Evolutionary conservation across 176 grass and related monocot species (phyloP).

Genomic region (Musa schizocarpa): DNA sequence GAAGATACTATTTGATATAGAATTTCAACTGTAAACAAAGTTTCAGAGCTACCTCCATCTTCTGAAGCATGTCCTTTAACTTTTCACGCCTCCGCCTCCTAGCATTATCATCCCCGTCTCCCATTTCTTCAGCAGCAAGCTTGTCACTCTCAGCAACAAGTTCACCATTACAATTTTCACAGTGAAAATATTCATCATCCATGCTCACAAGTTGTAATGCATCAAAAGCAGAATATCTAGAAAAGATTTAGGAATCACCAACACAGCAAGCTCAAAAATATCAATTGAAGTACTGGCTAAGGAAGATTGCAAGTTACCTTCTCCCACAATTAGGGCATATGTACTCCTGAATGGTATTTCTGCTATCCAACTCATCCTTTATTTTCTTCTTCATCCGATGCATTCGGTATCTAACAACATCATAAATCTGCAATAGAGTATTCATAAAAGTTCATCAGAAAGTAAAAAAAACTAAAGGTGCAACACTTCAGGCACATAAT

Average conservation of each 20-base stretch:
- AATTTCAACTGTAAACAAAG: too few species aligned
- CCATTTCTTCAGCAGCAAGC: slow-evolving; percentile 96
- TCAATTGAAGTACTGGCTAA: neutral
- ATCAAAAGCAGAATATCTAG: slow-evolving; percentile 95
- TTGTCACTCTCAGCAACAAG: slow-evolving; percentile 97
- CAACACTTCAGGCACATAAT: neutral
- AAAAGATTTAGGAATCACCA: neutral
- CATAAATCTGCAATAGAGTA: slow-evolving; percentile 53
- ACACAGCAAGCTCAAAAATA: neutral
- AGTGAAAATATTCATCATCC: slow-evolving; percentile 77
- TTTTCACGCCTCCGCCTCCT: slow-evolving; percentile 71
- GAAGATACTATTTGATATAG: too few species aligned
- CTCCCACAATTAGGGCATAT: slow-evolving; percentile 86
- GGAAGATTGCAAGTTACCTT: slow-evolving; percentile 32
- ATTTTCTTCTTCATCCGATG: slow-evolving; percentile 96
- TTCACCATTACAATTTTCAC: slow-evolving; percentile 91
- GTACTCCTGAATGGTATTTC: slow-evolving; percentile 91
- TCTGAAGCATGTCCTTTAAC: slow-evolving; percentile 83
- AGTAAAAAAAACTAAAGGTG: neutral
- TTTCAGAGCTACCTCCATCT: slow-evolving; percentile 52
- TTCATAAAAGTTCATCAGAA: neutral
- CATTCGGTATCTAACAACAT: slow-evolving; percentile 88
- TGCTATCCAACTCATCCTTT: slow-evolving; percentile 95
- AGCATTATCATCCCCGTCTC: slow-evolving; percentile 89
- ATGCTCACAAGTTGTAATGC: slow-evolving; percentile 77